These are phyloP conservation scores for Penicillium turbatum DNA, from an alignment of 495 filamentous ascomycete genomes.

Conservation along the genomic window DNA sequence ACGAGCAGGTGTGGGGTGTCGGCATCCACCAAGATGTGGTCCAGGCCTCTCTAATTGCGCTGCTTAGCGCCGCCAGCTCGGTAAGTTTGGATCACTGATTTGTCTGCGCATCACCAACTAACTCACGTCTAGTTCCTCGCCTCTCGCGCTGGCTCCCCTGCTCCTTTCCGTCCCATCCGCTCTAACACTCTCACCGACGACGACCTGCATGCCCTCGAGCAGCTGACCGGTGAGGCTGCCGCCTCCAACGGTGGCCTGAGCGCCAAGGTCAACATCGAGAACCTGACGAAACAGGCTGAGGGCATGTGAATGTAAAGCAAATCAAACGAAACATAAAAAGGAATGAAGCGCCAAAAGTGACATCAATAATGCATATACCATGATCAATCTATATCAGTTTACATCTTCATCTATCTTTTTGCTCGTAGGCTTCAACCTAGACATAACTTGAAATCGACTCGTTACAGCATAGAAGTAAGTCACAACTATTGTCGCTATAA, in stretches of 20 bases:
- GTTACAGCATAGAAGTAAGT: no score
- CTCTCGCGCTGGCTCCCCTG: constrained; percentile 42
- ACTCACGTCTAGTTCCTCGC: constrained; percentile 39
- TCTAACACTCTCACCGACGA: constrained; percentile 45
- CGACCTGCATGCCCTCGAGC: constrained; percentile 43
- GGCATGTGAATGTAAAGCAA: constrained; percentile 24
- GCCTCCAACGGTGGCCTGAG: constrained; percentile 19
- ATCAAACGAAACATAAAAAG: not conserved
- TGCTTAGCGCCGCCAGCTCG: constrained; percentile 82
- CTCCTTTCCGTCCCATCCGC: constrained; percentile 46
- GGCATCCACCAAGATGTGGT: constrained; percentile 94
- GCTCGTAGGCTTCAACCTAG: not conserved
- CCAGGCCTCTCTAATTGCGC: constrained; percentile 83
- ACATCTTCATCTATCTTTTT: not conserved
- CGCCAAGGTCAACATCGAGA: constrained; percentile 36
- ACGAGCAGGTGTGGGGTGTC: constrained; percentile 82
- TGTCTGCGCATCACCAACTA: constrained; percentile 6
- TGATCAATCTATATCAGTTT: constrained; percentile 2
- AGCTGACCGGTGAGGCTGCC: constrained; percentile 25
- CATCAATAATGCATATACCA: constrained; percentile 23
- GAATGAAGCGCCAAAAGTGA: constrained; percentile 7
- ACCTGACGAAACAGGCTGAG: constrained; percentile 34
- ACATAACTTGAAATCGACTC: no score
- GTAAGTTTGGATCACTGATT: constrained; percentile 52
- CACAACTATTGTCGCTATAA: not conserved